Conservation (phyloP, 768 basidiomycete genomes). For the Austroboletus eburneus region DNA sequence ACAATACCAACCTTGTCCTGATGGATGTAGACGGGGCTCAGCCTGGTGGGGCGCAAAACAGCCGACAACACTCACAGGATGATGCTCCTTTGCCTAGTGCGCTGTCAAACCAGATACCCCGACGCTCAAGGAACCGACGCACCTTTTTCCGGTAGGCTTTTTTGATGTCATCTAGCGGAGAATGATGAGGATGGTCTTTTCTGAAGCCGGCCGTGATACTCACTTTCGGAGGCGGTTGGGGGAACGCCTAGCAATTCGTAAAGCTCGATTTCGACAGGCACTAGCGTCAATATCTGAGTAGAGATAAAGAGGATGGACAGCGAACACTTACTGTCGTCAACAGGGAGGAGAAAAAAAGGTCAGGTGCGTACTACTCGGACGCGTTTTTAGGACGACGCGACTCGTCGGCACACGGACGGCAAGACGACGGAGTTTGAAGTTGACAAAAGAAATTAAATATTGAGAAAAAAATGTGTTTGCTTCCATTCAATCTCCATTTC, state of each 20-base stretch:
- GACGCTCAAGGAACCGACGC: constrained; percentile 18
- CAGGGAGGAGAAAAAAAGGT: constrained; percentile 4
- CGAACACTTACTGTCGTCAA: constrained; percentile 26
- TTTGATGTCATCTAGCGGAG: constrained; percentile 72
- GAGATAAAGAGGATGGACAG: not conserved
- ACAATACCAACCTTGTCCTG: constrained; percentile 62
- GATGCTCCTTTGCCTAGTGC: constrained; percentile 76
- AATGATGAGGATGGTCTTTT: constrained; percentile 7
- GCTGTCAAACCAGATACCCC: constrained; percentile 12
- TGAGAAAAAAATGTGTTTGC: not conserved
- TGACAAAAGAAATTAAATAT: not conserved
- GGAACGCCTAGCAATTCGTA: constrained; percentile 83
- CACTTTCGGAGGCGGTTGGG: constrained; percentile 69
- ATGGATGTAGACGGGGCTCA: constrained; percentile 1
- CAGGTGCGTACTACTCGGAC: constrained; percentile 5
- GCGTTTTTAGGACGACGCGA: constrained; percentile 28
- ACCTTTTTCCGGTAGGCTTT: constrained; percentile 94
- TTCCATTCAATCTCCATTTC: not conserved
- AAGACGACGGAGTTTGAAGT: constrained; percentile 32
- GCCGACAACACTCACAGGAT: constrained; percentile 57
- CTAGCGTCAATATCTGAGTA: constrained; percentile 30
- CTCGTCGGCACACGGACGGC: constrained; percentile 22
- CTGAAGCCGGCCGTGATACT: constrained; percentile 10
- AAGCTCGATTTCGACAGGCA: constrained; percentile 73
- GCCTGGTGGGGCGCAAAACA: not conserved